Base-by-base conservation (phyloP, 768 basidiomycete genomes). In the Panus rudis region DNA sequence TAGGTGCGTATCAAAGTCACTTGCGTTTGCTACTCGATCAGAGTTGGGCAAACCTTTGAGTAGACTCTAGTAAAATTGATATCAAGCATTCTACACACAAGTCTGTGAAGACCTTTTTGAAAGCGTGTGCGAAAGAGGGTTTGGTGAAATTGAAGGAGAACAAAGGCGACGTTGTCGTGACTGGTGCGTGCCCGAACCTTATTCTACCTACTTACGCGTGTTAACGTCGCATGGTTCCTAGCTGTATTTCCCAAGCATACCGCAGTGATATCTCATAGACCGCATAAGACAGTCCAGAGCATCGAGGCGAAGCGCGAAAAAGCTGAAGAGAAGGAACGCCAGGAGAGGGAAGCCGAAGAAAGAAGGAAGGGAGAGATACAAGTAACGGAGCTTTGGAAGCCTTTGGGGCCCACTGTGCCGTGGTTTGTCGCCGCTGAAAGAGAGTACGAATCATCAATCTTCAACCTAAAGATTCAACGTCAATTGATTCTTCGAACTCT, bases 51-150 rank as follows among this genome's bases (percentile, higher is more conserved):
- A 57, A 42, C 41, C n/a, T n/a, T 58, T 33, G 39, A n/a, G 32
- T 34, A 56, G 57, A 59, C 50, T 60, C 58, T 12, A 68, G 51
- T 47, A 70, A 48, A 31, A 73, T 85, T 45, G 86, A 76, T 51
- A 83, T 93, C 60, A 91, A 85, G 52, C 72, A 81, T 8, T 91
- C 88, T 1, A 72, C 73, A 2, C 75, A 81, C 67, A 96, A 92
- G 62, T 87, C 88, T 8, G 70, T 93, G 16, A 73, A 81, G 2
- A 72, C 81, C 1, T 92, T 94, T 66, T 70, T 96, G 53, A 92
- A 86, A 58, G 55, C 74, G 14, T 68, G 74, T 14, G 86, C 89
- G 48, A 93, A 93, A 57, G 75, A 79, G 6, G 73, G 73, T 0
- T 59, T 96, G 19, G 54, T 94, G 27, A 78, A 78, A 11, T 67